A percentile compares a stretch with the other conserved stretches of the same genome.
These are phyloP conservation scores for Gnaphalium uliginosum DNA, from an alignment of 129 eudicot species.

Conservation along the genomic window DNA sequence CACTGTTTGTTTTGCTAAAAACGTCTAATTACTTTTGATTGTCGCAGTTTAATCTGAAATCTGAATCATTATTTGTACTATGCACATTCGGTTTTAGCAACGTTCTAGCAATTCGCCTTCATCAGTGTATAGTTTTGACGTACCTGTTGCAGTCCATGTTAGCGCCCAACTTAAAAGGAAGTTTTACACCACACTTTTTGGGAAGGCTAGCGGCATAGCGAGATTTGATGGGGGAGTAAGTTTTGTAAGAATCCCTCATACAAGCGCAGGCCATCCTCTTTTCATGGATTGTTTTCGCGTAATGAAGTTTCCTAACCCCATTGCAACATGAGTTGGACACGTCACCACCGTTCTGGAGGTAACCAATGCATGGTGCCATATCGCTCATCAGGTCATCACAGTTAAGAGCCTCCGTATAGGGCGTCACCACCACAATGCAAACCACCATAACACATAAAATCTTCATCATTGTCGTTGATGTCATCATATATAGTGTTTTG, in stretches of 20 bases:
- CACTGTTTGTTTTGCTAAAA: too few species aligned
- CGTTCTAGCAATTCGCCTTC: too few species aligned
- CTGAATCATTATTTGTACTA: too few species aligned
- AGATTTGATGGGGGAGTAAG: slow-evolving; percentile 8
- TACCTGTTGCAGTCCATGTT: slow-evolving; percentile 49
- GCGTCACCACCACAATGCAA: slow-evolving; percentile 24
- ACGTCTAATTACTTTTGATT: too few species aligned
- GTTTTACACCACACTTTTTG: slow-evolving; percentile 37
- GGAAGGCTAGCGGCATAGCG: slow-evolving; percentile 40
- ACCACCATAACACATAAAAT: slow-evolving; percentile 14
- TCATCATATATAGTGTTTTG: neutral
- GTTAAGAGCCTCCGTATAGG: slow-evolving; percentile 31
- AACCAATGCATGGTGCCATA: slow-evolving; percentile 33
- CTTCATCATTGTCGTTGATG: slow-evolving; percentile 5
- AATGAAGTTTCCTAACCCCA: slow-evolving; percentile 33
- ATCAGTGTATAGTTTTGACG: neutral
- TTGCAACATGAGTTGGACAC: slow-evolving; percentile 26
- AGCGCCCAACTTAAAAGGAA: slow-evolving; percentile 47
- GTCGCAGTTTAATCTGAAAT: too few species aligned
- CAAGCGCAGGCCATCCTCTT: slow-evolving; percentile 39
- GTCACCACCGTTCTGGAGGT: slow-evolving; percentile 20
- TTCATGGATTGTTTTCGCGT: slow-evolving; percentile 29
- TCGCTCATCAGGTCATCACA: slow-evolving; percentile 26
- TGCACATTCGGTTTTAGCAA: too few species aligned
- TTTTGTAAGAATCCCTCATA: slow-evolving; percentile 23